Evolutionary conservation across 1,284 basidiomycete genomes (phyloP).

Genomic region (Ganoderma boninense): DNA sequence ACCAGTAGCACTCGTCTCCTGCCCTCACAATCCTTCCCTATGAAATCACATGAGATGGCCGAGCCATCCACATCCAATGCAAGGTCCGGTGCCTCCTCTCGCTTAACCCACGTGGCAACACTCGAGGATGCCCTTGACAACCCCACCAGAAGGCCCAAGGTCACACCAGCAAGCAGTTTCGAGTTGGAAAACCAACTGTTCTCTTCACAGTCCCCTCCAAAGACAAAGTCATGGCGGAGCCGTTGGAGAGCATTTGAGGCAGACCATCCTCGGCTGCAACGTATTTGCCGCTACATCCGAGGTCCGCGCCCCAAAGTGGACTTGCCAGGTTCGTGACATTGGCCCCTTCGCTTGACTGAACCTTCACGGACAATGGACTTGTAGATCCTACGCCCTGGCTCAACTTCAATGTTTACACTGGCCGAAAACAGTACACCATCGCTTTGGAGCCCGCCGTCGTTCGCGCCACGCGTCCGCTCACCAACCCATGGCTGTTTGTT

Average conservation of each 20-base stretch:
- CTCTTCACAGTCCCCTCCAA: constrained; percentile 1
- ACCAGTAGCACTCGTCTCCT: not conserved
- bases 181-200: constrained; percentile 29
- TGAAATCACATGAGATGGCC: constrained; percentile 36
- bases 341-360: constrained; percentile 9
- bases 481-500: constrained; percentile 60
- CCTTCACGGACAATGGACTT: constrained; percentile 5
- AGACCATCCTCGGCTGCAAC: constrained; percentile 36
- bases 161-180: constrained; percentile 29
- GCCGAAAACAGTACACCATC: constrained; percentile 48
- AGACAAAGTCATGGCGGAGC: constrained; percentile 23
- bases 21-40: not conserved
- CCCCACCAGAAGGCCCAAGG: constrained; percentile 23
- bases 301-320: constrained; percentile 70
- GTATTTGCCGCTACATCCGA: constrained; percentile 51
- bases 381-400: constrained; percentile 65
- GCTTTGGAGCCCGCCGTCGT: constrained; percentile 64
- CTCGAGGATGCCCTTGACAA: constrained; percentile 1
- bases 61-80: constrained; percentile 33
- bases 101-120: constrained; percentile 30
- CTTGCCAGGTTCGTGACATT: constrained; percentile 56
- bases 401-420: constrained; percentile 53
- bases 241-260: constrained; percentile 30
- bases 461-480: constrained; percentile 58
- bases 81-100: constrained; percentile 35